Evolutionary conservation across 148 eudicot genomes (phyloP).

Genomic region (Agrostemma githago): DNA sequence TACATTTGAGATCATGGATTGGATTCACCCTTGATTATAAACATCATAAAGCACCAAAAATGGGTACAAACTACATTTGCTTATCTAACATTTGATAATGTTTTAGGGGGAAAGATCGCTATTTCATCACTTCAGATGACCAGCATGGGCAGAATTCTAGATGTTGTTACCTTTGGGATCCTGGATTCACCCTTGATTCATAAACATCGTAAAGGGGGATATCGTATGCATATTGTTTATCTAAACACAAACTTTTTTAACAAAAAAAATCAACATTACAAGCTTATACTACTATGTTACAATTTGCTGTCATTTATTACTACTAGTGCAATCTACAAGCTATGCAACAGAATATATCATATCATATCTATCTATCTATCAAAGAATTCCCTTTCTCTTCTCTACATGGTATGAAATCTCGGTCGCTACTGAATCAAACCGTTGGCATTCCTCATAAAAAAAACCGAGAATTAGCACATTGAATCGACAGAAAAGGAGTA

Average conservation of each 20-base stretch:
- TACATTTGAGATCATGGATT: no score
- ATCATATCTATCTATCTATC: slow-evolving; percentile 18
- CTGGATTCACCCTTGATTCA: no score
- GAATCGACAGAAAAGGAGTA: slow-evolving; percentile 88
- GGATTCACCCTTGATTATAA: no score
- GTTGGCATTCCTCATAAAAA: not conserved
- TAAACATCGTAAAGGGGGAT: no score
- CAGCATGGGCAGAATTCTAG: no score
- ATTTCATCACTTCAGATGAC: no score
- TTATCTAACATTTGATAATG: no score
- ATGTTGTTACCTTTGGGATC: no score
- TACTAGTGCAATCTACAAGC: slow-evolving; percentile 22
- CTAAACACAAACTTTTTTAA: not conserved
- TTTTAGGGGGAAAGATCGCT: no score
- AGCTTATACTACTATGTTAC: slow-evolving; percentile 20
- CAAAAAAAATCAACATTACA: slow-evolving; percentile 16
- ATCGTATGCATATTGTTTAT: no score
- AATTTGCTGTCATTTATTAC: slow-evolving; percentile 18
- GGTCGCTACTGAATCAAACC: not conserved
- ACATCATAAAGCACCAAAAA: no score
- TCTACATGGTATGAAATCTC: slow-evolving; percentile 9
- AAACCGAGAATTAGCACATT: slow-evolving; percentile 24
- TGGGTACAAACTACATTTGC: no score
- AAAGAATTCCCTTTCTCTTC: slow-evolving; percentile 21
- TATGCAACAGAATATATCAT: slow-evolving; percentile 3